A percentile compares a stretch with the other conserved stretches of the same genome.
phyloP scores from a whole-genome alignment of 805 yeast species.

The Schwanniomyces pseudopolymorphus region DNA sequence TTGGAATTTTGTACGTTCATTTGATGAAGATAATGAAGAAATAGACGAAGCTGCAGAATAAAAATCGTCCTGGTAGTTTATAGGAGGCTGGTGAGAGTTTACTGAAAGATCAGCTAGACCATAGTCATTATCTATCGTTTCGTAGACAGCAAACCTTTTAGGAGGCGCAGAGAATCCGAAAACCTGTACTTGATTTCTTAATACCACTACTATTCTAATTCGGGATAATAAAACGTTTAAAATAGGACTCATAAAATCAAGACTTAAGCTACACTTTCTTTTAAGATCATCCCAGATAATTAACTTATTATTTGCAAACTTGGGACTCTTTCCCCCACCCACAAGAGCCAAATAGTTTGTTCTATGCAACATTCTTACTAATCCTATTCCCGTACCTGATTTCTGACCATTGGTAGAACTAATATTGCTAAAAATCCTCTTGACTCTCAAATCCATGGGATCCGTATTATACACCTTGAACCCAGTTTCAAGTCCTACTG shows the following conservation, averaged over 20 bases:
- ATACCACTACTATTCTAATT: conserved; percentile 69
- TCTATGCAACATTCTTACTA: conserved; percentile 78
- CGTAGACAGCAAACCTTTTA: conserved; percentile 57
- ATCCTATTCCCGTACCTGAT: conserved; percentile 60
- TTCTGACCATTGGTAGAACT: background rate
- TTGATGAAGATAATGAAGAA: conserved; percentile 6
- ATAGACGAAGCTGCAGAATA: conserved; percentile 3
- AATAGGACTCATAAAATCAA: conserved; percentile 78
- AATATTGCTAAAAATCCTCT: conserved; percentile 45
- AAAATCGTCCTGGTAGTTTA: background rate
- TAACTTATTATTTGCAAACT: conserved; percentile 74
- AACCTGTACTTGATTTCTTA: conserved; percentile 65
- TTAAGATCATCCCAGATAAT: conserved; percentile 92
- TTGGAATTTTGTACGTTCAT: conserved; percentile 33
- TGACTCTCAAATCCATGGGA: conserved; percentile 77
- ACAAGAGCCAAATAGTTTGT: conserved; percentile 88
- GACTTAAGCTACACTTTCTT: conserved; percentile 63
- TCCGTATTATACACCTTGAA: conserved; percentile 83
- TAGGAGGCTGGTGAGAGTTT: conserved; percentile 6
- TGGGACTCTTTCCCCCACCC: conserved; percentile 85
- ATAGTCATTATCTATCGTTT: conserved; percentile 59
- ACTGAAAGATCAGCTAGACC: conserved; percentile 63
- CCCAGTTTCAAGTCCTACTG: conserved; percentile 77
- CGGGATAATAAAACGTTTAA: conserved; percentile 73
- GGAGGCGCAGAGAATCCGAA: conserved; percentile 86